phyloP scores from a whole-genome alignment of 495 filamentous ascomycete species.

The Xylaria intraflava region DNA sequence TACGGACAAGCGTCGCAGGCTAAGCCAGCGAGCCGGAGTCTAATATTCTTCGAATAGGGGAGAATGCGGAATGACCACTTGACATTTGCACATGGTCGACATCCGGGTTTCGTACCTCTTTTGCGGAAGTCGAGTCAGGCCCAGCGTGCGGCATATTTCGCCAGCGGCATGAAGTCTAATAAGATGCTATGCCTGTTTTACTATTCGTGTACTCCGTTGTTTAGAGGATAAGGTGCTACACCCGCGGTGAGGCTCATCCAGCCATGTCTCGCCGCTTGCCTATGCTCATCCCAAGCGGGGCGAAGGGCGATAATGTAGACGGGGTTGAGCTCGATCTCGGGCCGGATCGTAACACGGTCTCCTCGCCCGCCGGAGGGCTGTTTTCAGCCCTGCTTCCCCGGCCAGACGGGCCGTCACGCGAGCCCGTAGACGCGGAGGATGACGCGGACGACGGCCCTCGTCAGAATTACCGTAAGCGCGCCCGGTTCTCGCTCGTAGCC shows the following conservation, averaged over 20 bases:
- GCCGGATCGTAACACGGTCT: neutral
- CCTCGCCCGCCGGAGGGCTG: neutral
- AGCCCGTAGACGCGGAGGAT: neutral
- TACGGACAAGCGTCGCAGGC: too few relatives aligned
- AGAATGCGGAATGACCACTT: too few relatives aligned
- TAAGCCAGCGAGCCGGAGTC: too few relatives aligned
- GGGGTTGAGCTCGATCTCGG: neutral
- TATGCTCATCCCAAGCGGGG: neutral
- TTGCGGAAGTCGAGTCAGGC: neutral
- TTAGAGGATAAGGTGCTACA: neutral
- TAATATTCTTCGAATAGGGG: too few relatives aligned
- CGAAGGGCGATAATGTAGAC: neutral
- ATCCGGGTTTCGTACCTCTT: too few relatives aligned
- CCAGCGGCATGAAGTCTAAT: neutral
- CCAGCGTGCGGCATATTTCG: neutral
- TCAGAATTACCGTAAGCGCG: neutral
- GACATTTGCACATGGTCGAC: too few relatives aligned
- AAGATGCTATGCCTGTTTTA: neutral
- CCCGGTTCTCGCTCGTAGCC: neutral
- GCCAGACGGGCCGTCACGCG: neutral
- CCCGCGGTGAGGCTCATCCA: neutral
- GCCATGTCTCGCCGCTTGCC: neutral
- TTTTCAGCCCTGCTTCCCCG: neutral
- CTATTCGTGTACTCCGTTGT: neutral
- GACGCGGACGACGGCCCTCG: neutral